Evolutionary conservation across 2,329 filamentous ascomycete species (phyloP).

Genomic region (Trichophaea hybrida): DNA sequence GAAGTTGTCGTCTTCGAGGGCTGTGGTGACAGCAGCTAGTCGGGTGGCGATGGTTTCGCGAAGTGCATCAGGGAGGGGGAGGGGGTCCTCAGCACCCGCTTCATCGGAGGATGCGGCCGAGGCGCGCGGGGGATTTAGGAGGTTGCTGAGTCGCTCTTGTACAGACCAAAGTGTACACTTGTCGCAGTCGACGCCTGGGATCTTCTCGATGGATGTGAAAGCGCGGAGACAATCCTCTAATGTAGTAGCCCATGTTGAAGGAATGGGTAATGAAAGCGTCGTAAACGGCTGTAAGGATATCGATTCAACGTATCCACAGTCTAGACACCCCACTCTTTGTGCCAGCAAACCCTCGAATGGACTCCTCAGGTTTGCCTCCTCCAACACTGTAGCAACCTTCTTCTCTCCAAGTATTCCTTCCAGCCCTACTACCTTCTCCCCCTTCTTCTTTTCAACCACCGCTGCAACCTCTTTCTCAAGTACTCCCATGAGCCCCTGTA

Average conservation of each 20-base stretch:
- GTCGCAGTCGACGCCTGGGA: conserved; percentile 78
- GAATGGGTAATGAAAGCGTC: conserved; percentile 55
- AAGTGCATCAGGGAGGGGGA: conserved; percentile 31
- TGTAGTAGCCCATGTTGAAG: conserved; percentile 42
- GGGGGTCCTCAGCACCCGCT: conserved; percentile 25
- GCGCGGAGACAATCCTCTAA: conserved; percentile 68
- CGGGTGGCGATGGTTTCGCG: conserved; percentile 37
- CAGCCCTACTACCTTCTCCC: conserved; percentile 32
- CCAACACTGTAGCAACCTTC: neutral
- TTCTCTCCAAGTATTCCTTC: conserved; percentile 18
- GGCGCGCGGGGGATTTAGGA: neutral
- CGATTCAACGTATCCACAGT: conserved; percentile 75
- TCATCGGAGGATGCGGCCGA: conserved; percentile 23
- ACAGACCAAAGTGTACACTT: conserved; percentile 68
- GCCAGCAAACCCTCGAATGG: conserved; percentile 78
- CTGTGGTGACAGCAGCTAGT: conserved; percentile 51
- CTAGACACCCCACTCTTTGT: conserved; percentile 74
- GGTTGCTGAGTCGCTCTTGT: conserved; percentile 30
- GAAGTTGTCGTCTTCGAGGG: conserved; percentile 67
- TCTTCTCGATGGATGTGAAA: conserved; percentile 70
- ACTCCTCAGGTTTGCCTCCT: conserved; percentile 38
- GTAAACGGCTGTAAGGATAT: conserved; percentile 87
- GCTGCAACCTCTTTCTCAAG: conserved; percentile 61
- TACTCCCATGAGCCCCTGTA: conserved; percentile 73
- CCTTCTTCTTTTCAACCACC: conserved; percentile 35